Evolutionary conservation across 2,329 filamentous ascomycete species (phyloP).

Genomic region (Ceratocystis variospora): DNA sequence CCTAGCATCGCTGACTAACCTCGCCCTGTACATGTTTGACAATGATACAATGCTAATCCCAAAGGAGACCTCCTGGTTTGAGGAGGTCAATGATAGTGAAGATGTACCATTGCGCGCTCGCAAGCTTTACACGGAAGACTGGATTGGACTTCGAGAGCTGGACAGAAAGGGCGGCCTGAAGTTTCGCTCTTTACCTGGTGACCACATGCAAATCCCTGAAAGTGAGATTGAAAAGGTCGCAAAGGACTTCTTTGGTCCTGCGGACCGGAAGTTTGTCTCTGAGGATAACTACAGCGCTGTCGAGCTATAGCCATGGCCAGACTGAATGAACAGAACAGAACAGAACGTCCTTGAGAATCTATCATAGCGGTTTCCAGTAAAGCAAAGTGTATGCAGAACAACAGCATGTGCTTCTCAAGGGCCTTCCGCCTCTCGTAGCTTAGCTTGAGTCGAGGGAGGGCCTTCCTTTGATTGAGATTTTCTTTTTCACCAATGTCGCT

Average conservation of each 20-base stretch:
- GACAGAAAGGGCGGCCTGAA: constrained; percentile 66
- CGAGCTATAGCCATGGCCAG: constrained; percentile 9
- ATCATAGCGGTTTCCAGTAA: background rate
- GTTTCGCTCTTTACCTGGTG: constrained; percentile 59
- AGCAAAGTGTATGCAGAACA: background rate
- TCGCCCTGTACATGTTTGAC: constrained; percentile 82
- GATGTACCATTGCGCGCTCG: constrained; percentile 55
- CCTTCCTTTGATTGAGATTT: background rate
- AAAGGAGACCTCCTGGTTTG: constrained; percentile 84
- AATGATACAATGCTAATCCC: constrained; percentile 77
- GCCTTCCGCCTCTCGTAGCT: background rate
- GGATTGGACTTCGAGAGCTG: constrained; percentile 70
- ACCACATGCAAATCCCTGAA: constrained; percentile 69
- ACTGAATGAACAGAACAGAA: background rate
- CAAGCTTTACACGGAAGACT: constrained; percentile 74
- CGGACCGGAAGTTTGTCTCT: constrained; percentile 28
- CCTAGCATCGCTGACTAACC: constrained; percentile 54
- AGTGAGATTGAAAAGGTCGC: constrained; percentile 54
- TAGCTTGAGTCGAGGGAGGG: too few relatives aligned
- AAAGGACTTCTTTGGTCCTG: constrained; percentile 48
- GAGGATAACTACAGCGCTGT: background rate
- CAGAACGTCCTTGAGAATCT: background rate
- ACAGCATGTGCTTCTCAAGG: background rate
- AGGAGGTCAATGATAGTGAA: constrained; percentile 62
- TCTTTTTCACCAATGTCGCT: background rate